Conservation (phyloP, 345 rosid species). For the Acer saccharum region DNA sequence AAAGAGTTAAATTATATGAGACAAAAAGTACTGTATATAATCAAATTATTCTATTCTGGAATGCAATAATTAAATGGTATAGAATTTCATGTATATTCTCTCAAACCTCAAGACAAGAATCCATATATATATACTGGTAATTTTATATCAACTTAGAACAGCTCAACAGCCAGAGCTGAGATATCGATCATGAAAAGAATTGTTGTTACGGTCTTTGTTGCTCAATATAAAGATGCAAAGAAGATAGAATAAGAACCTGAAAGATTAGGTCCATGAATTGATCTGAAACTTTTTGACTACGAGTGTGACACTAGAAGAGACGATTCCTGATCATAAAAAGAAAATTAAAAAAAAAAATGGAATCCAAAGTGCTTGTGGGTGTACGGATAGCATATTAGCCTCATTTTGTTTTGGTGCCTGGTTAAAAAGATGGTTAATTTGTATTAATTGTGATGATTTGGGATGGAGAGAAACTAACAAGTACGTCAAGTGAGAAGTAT, state of each 20-base stretch:
- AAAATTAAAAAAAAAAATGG: neutral
- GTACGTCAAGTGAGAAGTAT: too few species aligned
- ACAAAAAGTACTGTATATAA: neutral
- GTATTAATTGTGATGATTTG: too few species aligned
- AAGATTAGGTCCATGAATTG: too few species aligned
- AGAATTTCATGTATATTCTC: neutral
- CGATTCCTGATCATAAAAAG: neutral
- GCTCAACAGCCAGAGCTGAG: neutral
- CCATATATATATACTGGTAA: too few species aligned
- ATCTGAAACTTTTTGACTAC: too few species aligned
- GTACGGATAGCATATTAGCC: neutral
- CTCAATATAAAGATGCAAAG: neutral
- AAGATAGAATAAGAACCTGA: neutral
- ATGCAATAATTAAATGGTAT: too few species aligned
- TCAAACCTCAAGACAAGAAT: too few species aligned
- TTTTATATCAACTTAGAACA: too few species aligned
- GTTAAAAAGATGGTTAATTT: too few species aligned
- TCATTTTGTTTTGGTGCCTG: too few species aligned
- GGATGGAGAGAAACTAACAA: too few species aligned
- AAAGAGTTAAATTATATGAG: neutral
- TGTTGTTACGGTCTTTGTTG: neutral
- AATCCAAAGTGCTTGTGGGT: neutral
- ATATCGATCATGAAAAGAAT: neutral
- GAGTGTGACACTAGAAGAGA: too few species aligned
- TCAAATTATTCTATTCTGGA: neutral